A percentile compares a stretch with the other conserved stretches of the same genome.
These are phyloP conservation scores for Neonectria neomacrospora DNA, from an alignment of 2,329 filamentous ascomycete genomes.

Conservation along the genomic window DNA sequence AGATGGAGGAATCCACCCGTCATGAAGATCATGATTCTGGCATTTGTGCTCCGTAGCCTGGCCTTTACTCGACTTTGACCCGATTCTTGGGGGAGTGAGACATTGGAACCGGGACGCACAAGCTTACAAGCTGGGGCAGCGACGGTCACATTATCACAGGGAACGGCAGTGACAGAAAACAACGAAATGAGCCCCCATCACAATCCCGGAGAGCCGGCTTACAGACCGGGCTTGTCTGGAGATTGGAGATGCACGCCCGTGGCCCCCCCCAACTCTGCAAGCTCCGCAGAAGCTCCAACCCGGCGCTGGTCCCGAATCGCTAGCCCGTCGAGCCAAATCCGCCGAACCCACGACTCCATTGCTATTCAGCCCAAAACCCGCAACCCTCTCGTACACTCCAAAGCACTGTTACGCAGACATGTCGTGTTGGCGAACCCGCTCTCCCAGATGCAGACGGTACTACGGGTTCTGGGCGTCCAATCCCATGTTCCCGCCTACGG, in stretches of 20 bases:
- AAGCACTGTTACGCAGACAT: neutral
- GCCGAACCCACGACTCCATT: neutral
- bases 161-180: neutral
- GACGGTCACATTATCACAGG: neutral
- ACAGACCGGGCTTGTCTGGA: constrained; percentile 19
- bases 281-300: neutral
- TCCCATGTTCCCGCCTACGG: constrained; percentile 7
- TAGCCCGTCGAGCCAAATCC: constrained; percentile 8
- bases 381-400: neutral
- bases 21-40: neutral
- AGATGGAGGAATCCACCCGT: neutral
- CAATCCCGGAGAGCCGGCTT: constrained; percentile 1
- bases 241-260: constrained; percentile 25
- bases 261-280: constrained; percentile 2
- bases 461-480: neutral
- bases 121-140: constrained; percentile 3
- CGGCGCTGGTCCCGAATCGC: constrained; percentile 3
- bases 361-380: neutral
- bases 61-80: neutral
- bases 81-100: constrained; percentile 12
- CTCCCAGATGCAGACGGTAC: neutral
- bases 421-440: neutral
- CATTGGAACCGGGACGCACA: constrained; percentile 12
- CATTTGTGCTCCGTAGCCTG: neutral
- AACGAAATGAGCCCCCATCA: neutral